phyloP scores from a whole-genome alignment of 2,329 filamentous ascomycete genomes.

The Xylariomycetidae sp. region DNA sequence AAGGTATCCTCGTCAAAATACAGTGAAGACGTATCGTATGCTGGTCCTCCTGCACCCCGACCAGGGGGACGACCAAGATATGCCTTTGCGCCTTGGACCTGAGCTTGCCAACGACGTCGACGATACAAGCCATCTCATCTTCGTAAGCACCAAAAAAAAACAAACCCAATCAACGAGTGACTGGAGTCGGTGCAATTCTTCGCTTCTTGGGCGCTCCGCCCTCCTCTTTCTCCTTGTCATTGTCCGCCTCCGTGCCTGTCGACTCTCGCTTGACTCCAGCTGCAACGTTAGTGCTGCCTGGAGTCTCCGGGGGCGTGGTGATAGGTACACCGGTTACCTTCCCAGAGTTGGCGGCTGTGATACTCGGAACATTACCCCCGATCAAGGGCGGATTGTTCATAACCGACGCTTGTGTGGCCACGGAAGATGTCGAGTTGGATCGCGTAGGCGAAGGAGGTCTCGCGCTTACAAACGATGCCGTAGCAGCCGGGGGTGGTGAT shows the following conservation, averaged over 20 bases:
- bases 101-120: no score
- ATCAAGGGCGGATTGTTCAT: slow-evolving; percentile 75
- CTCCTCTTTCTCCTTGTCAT: slow-evolving; percentile 48
- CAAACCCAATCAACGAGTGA: no score
- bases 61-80: no score
- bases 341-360: slow-evolving; percentile 67
- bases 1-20: no score
- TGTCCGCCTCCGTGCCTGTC: no score
- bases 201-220: slow-evolving; percentile 57
- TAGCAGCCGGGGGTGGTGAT: slow-evolving; percentile 51
- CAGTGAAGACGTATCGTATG: no score
- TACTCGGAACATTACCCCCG: slow-evolving; percentile 67
- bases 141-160: no score
- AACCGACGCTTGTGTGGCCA: slow-evolving; percentile 61
- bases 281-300: slow-evolving; percentile 49
- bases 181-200: slow-evolving; percentile 61
- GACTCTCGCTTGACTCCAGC: slow-evolving; percentile 51
- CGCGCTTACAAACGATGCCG: slow-evolving; percentile 52
- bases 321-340: slow-evolving; percentile 62
- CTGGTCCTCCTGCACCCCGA: no score
- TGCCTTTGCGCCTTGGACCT: no score
- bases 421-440: slow-evolving; percentile 79
- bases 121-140: no score
- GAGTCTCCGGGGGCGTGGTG: slow-evolving; percentile 87
- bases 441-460: slow-evolving; percentile 73